Evolutionary conservation across 2,329 filamentous ascomycete species (phyloP).

Genomic region (Trichoderma guizhouense): DNA sequence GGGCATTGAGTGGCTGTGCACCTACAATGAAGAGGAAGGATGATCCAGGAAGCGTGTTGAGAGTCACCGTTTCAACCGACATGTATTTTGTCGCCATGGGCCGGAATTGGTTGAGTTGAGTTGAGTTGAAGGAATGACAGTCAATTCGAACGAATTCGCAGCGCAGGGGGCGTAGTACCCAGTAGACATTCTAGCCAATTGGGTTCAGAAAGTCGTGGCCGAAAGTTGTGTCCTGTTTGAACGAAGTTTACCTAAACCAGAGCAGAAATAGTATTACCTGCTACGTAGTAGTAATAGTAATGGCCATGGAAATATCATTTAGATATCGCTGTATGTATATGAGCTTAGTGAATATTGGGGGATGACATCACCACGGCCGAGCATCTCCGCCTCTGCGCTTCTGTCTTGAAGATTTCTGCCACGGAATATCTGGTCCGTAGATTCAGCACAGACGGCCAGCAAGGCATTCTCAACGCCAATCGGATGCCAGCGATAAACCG

Average conservation of each 20-base stretch:
- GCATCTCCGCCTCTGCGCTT: background rate
- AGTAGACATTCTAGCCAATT: background rate
- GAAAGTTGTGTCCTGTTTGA: background rate
- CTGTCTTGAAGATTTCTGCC: background rate
- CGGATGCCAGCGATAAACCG: background rate
- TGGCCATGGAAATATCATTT: background rate
- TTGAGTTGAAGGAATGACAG: background rate
- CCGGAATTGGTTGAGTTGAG: background rate
- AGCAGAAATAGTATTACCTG: background rate
- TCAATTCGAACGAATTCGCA: background rate
- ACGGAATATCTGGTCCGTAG: background rate
- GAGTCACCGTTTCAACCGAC: background rate
- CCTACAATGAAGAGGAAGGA: background rate
- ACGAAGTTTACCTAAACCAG: background rate
- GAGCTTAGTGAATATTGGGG: background rate
- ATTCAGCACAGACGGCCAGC: too few species aligned
- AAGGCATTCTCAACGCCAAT: background rate
- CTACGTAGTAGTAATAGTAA: background rate
- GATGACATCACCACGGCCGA: background rate
- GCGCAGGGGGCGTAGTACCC: background rate
- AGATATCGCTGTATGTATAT: background rate
- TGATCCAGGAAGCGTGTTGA: background rate
- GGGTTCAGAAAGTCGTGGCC: background rate
- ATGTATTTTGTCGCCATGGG: background rate
- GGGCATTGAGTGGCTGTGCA: background rate